These are phyloP conservation scores for Komagataea norvegica DNA, from an alignment of 1,139 yeast genomes.

Conservation along the genomic window DNA sequence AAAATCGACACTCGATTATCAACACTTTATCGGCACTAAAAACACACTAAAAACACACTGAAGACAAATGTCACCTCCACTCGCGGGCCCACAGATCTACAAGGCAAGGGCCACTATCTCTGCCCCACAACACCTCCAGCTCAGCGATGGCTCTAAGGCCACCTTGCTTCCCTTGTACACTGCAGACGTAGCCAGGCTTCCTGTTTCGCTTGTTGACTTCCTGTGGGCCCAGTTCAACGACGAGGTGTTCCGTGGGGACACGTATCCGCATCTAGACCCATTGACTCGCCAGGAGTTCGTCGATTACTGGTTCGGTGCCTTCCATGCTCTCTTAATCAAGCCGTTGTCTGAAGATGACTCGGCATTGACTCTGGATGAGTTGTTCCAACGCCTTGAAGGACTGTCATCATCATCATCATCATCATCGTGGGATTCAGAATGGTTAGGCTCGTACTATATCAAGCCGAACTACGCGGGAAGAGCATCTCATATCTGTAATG, in stretches of 20 bases:
- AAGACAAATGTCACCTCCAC: background rate
- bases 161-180: slow-evolving; percentile 77
- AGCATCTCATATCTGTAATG: slow-evolving; percentile 76
- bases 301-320: slow-evolving; percentile 83
- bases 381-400: too few species aligned
- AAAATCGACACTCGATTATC: too few species aligned
- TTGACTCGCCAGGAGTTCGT: slow-evolving; percentile 62
- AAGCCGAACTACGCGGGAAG: slow-evolving; percentile 78
- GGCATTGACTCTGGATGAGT: too few species aligned
- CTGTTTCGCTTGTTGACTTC: slow-evolving; percentile 65
- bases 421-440: slow-evolving; percentile 43
- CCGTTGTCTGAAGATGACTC: slow-evolving; percentile 1
- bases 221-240: slow-evolving; percentile 73
- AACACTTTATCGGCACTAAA: too few species aligned
- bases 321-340: slow-evolving; percentile 45
- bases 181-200: slow-evolving; percentile 42
- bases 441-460: slow-evolving; percentile 67
- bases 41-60: too few species aligned
- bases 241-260: slow-evolving; percentile 80
- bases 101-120: slow-evolving; percentile 27
- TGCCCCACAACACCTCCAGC: slow-evolving; percentile 46
- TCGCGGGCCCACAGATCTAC: slow-evolving; percentile 24
- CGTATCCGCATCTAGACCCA: slow-evolving; percentile 69
- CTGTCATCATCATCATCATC: too few species aligned
- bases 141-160: slow-evolving; percentile 75